Percentiles rank a stretch among this genome's conserved stretches.
Evolutionary conservation across 176 grass and related monocot genomes (phyloP).

Genomic region (Cenchrus fungigraminus): DNA sequence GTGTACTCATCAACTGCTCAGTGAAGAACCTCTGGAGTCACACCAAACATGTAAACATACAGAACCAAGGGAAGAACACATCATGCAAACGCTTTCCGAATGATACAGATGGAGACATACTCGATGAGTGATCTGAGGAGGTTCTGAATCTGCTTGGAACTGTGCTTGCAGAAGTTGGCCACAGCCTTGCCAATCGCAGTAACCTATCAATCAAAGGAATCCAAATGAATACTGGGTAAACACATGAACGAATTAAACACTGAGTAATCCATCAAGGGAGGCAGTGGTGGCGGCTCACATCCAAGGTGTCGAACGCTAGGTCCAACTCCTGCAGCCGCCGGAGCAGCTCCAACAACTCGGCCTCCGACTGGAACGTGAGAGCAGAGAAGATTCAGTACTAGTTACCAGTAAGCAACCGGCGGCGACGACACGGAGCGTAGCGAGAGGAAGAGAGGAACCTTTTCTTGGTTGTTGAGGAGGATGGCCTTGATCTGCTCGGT

Average conservation of each 20-base stretch:
- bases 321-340: constrained; percentile 63
- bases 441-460: constrained; percentile 32
- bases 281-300: constrained; percentile 34
- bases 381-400: constrained; percentile 28
- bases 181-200: constrained; percentile 71
- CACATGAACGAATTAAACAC: background rate
- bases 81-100: background rate
- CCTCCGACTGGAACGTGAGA: constrained; percentile 56
- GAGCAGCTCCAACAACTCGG: constrained; percentile 63
- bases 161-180: constrained; percentile 60
- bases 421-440: background rate
- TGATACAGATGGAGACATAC: constrained; percentile 41
- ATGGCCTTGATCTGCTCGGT: constrained; percentile 60
- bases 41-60: constrained; percentile 27
- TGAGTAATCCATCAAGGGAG: background rate
- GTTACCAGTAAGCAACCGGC: background rate
- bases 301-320: constrained; percentile 61
- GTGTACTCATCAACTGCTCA: no score
- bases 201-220: constrained; percentile 41
- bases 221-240: constrained; percentile 14
- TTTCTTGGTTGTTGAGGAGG: constrained; percentile 56
- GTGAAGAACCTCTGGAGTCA: constrained; percentile 50
- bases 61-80: background rate
- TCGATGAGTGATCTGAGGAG: constrained; percentile 70
- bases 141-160: constrained; percentile 68